Percentiles rank a stretch among this genome's conserved stretches.
Evolutionary conservation across 306 rosid species (phyloP).

Genomic region (Prunus mume): DNA sequence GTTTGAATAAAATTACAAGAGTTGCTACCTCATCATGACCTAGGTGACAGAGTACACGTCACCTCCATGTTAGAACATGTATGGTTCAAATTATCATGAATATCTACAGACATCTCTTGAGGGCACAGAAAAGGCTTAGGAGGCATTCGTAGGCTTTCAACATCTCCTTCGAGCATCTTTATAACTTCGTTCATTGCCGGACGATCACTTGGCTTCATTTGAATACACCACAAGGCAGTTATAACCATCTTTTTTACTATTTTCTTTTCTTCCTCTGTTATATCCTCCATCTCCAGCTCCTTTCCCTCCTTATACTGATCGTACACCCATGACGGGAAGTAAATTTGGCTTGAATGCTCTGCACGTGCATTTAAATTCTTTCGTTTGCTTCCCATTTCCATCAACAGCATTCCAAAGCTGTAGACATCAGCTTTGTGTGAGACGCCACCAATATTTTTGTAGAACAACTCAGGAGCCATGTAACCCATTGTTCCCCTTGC

Average conservation of each 20-base stretch:
- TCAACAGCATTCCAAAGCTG: background rate
- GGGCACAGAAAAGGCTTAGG: background rate
- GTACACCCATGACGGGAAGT: slow-evolving; percentile 15
- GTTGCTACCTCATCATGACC: too few relatives aligned
- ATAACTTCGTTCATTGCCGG: slow-evolving; percentile 1
- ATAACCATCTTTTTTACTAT: background rate
- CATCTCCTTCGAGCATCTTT: slow-evolving; percentile 15
- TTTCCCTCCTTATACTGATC: background rate
- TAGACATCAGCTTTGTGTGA: background rate
- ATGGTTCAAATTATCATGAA: background rate
- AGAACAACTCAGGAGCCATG: background rate
- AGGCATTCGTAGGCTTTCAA: background rate
- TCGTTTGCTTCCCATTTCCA: slow-evolving; percentile 4
- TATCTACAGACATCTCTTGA: background rate
- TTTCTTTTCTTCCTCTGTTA: background rate
- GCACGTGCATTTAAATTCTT: background rate
- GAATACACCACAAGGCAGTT: slow-evolving; percentile 3
- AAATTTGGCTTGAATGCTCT: slow-evolving; percentile 6
- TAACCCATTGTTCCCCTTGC: slow-evolving; percentile 2
- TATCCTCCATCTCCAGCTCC: background rate
- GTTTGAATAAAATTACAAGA: too few relatives aligned
- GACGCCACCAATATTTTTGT: background rate
- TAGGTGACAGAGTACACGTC: background rate
- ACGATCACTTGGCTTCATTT: slow-evolving; percentile 13
- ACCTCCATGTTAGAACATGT: background rate